Conservation (phyloP, 2,329 filamentous ascomycete genomes). For the Calonectria multiphialidica region DNA sequence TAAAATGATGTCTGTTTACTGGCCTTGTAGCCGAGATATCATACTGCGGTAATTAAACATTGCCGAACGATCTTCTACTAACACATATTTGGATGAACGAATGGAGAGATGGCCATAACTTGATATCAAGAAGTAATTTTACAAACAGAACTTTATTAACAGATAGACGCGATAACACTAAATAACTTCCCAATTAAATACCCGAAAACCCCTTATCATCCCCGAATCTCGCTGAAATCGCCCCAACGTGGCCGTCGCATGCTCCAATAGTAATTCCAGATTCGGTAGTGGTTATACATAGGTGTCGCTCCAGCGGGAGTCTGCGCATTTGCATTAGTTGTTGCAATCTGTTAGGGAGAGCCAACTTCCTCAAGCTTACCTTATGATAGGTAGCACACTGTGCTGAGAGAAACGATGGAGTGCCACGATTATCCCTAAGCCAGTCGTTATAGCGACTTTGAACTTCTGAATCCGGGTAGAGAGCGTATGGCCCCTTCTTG, state of each 20-base stretch:
- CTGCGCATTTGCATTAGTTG: neutral
- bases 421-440: conserved; percentile 2
- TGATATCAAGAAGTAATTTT: too few relatives aligned
- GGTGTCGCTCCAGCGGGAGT: conserved; percentile 1
- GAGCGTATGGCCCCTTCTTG: neutral
- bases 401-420: neutral
- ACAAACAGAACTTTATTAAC: too few relatives aligned
- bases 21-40: too few relatives aligned
- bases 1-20: too few relatives aligned
- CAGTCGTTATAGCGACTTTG: neutral
- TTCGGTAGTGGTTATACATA: conserved; percentile 8
- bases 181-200: too few relatives aligned
- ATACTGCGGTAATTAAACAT: too few relatives aligned
- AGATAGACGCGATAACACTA: too few relatives aligned
- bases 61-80: too few relatives aligned
- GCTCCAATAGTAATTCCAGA: conserved; percentile 3
- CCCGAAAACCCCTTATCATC: too few relatives aligned
- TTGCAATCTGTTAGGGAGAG: neutral
- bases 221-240: neutral
- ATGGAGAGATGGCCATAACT: too few relatives aligned
- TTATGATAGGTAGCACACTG: conserved; percentile 14
- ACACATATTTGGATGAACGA: too few relatives aligned
- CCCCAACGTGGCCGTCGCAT: conserved; percentile 2
- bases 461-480: neutral
- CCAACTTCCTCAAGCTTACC: neutral